Base-by-base conservation (phyloP, 2,329 filamentous ascomycete species). In the Capronia epimyces region DNA sequence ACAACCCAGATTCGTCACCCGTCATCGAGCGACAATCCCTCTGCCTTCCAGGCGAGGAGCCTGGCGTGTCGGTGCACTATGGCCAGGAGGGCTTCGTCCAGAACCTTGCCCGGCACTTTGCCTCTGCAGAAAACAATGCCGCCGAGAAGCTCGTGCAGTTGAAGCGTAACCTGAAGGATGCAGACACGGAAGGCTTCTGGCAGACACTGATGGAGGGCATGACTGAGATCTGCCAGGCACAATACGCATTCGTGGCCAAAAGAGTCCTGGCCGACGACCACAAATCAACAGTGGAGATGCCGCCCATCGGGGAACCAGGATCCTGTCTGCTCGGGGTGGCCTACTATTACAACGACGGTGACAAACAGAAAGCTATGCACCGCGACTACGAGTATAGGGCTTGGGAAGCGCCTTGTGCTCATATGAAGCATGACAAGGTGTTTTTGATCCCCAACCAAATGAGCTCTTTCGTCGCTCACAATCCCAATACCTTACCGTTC, bases 361-460 rank as follows among this genome's bases (percentile, higher is more conserved):
- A 72, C 43, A 73, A 74, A 48, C 70, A 69, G 45, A 72, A 75
- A 54, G 70, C 75, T 20, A 73, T 81, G 44, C 70, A 80, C 59
- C 75, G 76, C 55, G 77, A 84, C 60, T 79, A 80, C 67, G 79
- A 80, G 57, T 84, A 83, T 65, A 76, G 81, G 59, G 78, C 81
- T 31, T 83, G 82, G 59, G 79, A 75, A 20, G 80, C 81, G 56
- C 82, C 83, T 3, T 83, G 83, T 65, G 77, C 77, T 29, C 78
- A 84, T 63, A 86, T 87, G 83, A 80, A 79, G 58, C 79, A 86
- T 63, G 82, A 86, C 68, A 84, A 86, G 64, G 79, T 85, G 44
- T 83, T 85, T 63, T 67, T 86, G 50, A 80, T 87, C 18, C 80
- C 83, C 0, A 79, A 85, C 49, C 72, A 75, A 36, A 66, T 87